Conservation (phyloP, 192 early-diverging fungal genomes). For the Backusella australiensis region DNA sequence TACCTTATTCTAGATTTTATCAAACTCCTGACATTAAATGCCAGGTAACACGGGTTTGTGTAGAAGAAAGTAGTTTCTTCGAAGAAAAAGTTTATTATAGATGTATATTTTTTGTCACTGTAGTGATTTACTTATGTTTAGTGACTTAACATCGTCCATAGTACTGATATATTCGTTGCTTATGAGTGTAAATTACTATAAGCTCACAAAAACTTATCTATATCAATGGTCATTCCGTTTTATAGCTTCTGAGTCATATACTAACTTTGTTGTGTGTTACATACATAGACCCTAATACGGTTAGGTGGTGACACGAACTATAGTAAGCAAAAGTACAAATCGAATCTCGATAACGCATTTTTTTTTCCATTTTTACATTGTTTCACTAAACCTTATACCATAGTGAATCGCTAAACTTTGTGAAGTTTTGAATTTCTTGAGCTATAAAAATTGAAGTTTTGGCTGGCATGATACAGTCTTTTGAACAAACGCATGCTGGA, state of each 20-base stretch:
- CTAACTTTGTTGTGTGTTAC: not conserved
- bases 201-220: not conserved
- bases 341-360: not conserved
- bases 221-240: not conserved
- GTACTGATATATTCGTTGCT: not conserved
- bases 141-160: not conserved
- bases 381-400: too few relatives aligned
- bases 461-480: not conserved
- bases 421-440: not conserved
- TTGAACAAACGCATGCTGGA: not conserved
- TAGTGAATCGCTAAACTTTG: not conserved
- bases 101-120: not conserved
- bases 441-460: not conserved
- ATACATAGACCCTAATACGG: not conserved
- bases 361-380: not conserved
- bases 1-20: not conserved
- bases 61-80: not conserved
- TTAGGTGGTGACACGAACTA: not conserved
- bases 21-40: not conserved
- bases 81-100: not conserved
- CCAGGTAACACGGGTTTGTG: not conserved
- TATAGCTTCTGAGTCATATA: not conserved
- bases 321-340: not conserved
- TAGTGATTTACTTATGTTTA: not conserved
- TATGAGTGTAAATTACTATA: not conserved